These are phyloP conservation scores for Paxillus ammoniavirescens DNA, from an alignment of 768 basidiomycete genomes.

Conservation along the genomic window DNA sequence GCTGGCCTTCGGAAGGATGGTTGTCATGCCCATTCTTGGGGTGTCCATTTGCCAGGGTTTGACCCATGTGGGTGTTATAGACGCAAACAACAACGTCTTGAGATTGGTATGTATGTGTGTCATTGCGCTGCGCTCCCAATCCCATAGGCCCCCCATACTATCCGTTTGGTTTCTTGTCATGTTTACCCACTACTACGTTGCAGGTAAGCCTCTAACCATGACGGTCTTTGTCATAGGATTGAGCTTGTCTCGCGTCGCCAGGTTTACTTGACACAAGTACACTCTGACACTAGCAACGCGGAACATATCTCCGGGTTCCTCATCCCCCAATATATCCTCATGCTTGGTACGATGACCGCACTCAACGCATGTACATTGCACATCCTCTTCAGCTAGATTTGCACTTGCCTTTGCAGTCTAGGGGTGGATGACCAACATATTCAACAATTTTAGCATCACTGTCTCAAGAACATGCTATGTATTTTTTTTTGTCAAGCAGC, in stretches of 20 bases:
- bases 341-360: conserved; percentile 37
- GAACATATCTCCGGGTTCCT: conserved; percentile 62
- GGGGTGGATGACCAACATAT: neutral
- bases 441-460: neutral
- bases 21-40: conserved; percentile 60
- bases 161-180: conserved; percentile 50
- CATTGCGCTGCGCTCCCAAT: neutral
- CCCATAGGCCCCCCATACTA: neutral
- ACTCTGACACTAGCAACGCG: conserved; percentile 62
- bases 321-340: conserved; percentile 52
- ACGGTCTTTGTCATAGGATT: neutral
- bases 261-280: conserved; percentile 64
- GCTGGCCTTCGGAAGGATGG: conserved; percentile 38
- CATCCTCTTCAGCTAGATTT: conserved; percentile 32
- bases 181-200: conserved; percentile 58
- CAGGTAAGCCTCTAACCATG: conserved; percentile 38
- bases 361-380: conserved; percentile 37
- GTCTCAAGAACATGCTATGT: too few relatives aligned
- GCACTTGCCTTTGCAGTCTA: neutral
- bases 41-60: conserved; percentile 55
- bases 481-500: neutral
- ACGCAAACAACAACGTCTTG: conserved; percentile 53
- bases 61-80: conserved; percentile 43
- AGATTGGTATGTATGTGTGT: conserved; percentile 70
- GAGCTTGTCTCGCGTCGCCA: conserved; percentile 19